phyloP scores from a whole-genome alignment of 495 filamentous ascomycete genomes.

The Neurospora sp. region DNA sequence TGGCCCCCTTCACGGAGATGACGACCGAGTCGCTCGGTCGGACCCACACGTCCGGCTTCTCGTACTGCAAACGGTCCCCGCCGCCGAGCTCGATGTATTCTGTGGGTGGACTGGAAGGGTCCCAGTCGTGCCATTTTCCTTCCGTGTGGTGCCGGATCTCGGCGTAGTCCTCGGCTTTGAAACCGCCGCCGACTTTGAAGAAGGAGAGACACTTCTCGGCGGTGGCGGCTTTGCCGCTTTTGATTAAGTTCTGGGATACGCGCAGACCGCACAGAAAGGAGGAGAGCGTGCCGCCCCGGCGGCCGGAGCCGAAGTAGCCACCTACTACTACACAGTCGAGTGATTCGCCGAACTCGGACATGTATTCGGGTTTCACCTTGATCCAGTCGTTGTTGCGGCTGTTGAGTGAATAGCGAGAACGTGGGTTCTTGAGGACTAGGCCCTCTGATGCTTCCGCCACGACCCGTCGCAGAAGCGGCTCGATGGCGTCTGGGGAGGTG shows the following conservation, averaged over 20 bases:
- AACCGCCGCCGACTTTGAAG: slow-evolving; percentile 92
- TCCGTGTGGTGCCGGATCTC: slow-evolving; percentile 75
- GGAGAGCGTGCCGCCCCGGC: slow-evolving; percentile 69
- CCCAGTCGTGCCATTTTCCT: slow-evolving; percentile 85
- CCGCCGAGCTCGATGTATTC: slow-evolving; percentile 76
- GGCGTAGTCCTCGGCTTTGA: slow-evolving; percentile 75
- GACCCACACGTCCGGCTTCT: slow-evolving; percentile 90
- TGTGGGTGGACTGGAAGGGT: slow-evolving; percentile 65
- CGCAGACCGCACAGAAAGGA: slow-evolving; percentile 83
- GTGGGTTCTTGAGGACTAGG: slow-evolving; percentile 87
- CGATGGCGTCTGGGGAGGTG: slow-evolving; percentile 57
- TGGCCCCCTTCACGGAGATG: slow-evolving; percentile 83
- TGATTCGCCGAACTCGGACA: slow-evolving; percentile 91
- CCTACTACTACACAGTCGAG: slow-evolving; percentile 84
- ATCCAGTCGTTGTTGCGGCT: slow-evolving; percentile 96
- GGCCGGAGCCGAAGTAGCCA: slow-evolving; percentile 85
- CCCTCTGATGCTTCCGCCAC: slow-evolving; percentile 86
- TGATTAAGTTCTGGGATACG: slow-evolving; percentile 56
- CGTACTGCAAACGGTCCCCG: slow-evolving; percentile 56
- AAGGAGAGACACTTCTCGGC: slow-evolving; percentile 79
- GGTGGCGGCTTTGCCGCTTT: slow-evolving; percentile 37
- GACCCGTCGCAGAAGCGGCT: slow-evolving; percentile 66
- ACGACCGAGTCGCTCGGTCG: slow-evolving; percentile 80
- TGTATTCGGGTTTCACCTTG: slow-evolving; percentile 98
- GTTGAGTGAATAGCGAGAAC: slow-evolving; percentile 76